Evolutionary conservation across 495 filamentous ascomycete genomes (phyloP), one percentile per base, ranked within the genome.

Genomic region (Aspergillus homomorphus): DNA sequence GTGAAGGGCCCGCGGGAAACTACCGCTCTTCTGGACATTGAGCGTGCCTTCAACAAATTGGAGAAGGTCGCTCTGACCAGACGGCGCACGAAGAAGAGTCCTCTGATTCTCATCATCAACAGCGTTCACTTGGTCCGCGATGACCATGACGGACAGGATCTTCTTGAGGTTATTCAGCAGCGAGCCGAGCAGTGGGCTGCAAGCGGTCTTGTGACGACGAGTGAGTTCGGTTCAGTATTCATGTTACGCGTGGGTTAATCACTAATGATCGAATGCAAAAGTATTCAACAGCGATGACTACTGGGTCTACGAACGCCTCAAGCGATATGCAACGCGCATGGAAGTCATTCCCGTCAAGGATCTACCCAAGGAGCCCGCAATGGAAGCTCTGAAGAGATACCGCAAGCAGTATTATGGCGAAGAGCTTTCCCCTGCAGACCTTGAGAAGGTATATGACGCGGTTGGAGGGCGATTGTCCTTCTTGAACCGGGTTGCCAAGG

Each of bases 271-370:
- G 33, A 15, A 21, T 9, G 15, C 9, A 62, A 56, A 18, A 79
- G 84, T 98, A 7, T 86, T 98, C 63, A 96, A 96, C 69, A 89
- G 84, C 56, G 94, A 98, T 65, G 93, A 97, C 64, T 98, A 96
- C 70, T 98, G 94, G 94, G 88, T 98, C 0, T 98, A 96, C 65
- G 94, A 98, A 69, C 81, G 91, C 20, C 71, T 98, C 51, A 96
- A 96, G 75, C 85, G 89, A 69, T 85, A 96, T 59, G 88, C 91
- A 5, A 94, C 90, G 16, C 84, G 94, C 15, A 92, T 98, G 90
- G 91, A 96, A 59, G 85, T 97, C 16, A 86, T 94, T 21, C 82
- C 90, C 2, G 83, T 98, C 21, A 70, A 77, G 1, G 95, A 98
- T 72, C 74, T 98, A 6, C 84, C 87, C 24, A 96, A 91, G 66